These are phyloP conservation scores for Hypoxylon fuscum DNA, from an alignment of 495 filamentous ascomycete species.

Conservation along the genomic window DNA sequence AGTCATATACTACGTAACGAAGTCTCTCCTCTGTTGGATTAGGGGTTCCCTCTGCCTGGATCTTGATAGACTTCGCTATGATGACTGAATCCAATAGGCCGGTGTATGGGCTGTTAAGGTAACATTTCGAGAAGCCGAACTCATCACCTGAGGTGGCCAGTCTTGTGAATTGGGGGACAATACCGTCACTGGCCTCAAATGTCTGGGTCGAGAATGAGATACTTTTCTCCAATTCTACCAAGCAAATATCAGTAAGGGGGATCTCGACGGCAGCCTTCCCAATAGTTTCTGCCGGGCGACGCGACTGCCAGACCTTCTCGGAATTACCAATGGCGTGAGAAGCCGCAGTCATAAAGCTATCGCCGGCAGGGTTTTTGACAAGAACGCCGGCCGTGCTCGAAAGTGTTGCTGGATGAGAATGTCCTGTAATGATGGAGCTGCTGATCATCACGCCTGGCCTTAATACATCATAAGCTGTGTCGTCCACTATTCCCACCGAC, in stretches of 20 bases:
- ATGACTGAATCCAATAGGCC: slow-evolving; percentile 2
- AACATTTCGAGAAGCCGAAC: not conserved
- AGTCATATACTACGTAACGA: slow-evolving; percentile 14
- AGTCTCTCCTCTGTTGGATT: not conserved
- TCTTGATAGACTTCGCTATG: slow-evolving; percentile 8
- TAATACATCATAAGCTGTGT: slow-evolving; percentile 9
- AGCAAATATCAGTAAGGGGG: slow-evolving; percentile 2
- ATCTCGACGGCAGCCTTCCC: slow-evolving; percentile 4
- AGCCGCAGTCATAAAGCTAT: slow-evolving; percentile 15
- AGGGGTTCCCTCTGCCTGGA: not conserved
- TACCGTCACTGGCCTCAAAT: not conserved
- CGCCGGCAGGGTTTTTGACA: slow-evolving; percentile 8
- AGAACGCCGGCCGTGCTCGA: slow-evolving; percentile 3
- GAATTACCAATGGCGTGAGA: slow-evolving; percentile 4
- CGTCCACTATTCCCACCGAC: slow-evolving; percentile 1
- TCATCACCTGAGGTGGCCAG: slow-evolving; percentile 9
- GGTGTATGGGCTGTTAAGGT: slow-evolving; percentile 16
- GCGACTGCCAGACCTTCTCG: slow-evolving; percentile 1
- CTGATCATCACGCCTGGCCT: slow-evolving; percentile 16
- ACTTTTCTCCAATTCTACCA: slow-evolving; percentile 9
- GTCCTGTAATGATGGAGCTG: slow-evolving; percentile 1
- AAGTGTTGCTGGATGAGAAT: not conserved
- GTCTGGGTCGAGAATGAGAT: slow-evolving; percentile 4
- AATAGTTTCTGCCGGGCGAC: not conserved
- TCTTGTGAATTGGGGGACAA: slow-evolving; percentile 5